phyloP scores from a whole-genome alignment of 75 land plant genomes.

The Pinus taeda region DNA sequence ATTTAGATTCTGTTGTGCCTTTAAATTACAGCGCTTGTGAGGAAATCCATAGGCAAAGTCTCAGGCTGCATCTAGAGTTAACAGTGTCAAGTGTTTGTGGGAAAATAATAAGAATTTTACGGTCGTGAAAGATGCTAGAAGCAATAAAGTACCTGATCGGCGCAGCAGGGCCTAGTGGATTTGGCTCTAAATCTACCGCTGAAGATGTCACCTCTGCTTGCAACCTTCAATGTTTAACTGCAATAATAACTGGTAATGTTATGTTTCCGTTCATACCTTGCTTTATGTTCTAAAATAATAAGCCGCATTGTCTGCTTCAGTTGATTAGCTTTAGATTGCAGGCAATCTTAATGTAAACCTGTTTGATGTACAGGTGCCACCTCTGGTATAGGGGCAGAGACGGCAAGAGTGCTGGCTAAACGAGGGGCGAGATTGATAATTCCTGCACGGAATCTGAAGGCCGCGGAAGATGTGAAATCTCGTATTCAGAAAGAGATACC shows the following conservation, averaged over 20 bases:
- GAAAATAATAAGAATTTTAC: too few relatives aligned
- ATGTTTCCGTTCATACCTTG: too few relatives aligned
- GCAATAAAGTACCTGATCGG: conserved; percentile 29
- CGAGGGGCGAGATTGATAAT: conserved; percentile 62
- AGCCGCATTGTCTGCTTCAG: background rate
- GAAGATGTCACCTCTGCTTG: conserved; percentile 38
- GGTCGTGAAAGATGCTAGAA: too few relatives aligned
- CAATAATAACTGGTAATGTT: conserved; percentile 49
- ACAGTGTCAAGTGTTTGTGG: too few relatives aligned
- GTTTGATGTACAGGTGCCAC: conserved; percentile 54
- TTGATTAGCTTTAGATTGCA: background rate
- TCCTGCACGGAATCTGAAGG: conserved; percentile 63
- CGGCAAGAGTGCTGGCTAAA: conserved; percentile 74
- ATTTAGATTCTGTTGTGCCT: too few relatives aligned
- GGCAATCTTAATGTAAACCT: background rate
- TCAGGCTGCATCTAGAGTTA: too few relatives aligned
- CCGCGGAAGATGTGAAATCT: conserved; percentile 41
- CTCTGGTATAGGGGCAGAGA: conserved; percentile 79
- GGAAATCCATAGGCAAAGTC: too few relatives aligned
- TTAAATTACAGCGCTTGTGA: too few relatives aligned
- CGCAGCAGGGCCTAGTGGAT: conserved; percentile 28
- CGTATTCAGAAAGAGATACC: conserved; percentile 46
- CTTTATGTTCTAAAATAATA: background rate
- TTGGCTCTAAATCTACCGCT: conserved; percentile 50
- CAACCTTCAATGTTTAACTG: conserved; percentile 21